Evolutionary conservation across 2,329 filamentous ascomycete genomes (phyloP).

Genomic region (Xylaria sp.): DNA sequence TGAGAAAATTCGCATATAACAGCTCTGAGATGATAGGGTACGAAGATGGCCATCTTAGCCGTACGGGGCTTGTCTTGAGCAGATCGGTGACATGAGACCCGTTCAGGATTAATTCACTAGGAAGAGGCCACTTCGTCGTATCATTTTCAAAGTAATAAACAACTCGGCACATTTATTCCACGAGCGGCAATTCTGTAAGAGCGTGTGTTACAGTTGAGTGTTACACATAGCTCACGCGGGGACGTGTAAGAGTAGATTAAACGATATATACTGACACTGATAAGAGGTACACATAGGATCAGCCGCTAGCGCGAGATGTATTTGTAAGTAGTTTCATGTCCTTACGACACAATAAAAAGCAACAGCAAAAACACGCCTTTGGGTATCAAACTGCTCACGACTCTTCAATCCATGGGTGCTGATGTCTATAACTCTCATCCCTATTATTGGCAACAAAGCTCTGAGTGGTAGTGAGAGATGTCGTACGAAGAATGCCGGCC

Average conservation of each 20-base stretch:
- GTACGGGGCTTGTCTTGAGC: too few species aligned
- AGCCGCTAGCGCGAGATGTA: background rate
- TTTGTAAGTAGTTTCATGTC: background rate
- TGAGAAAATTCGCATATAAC: too few species aligned
- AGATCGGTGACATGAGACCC: too few species aligned
- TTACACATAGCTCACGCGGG: background rate
- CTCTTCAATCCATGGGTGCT: slow-evolving; percentile 4
- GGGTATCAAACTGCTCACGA: background rate
- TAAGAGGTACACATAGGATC: background rate
- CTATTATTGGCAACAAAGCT: slow-evolving; percentile 1
- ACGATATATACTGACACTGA: background rate
- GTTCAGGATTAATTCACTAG: too few species aligned
- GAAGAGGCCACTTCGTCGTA: too few species aligned
- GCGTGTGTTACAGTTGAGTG: background rate
- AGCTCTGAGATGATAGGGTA: too few species aligned
- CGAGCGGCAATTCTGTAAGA: background rate
- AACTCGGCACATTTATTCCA: background rate
- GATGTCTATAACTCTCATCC: background rate
- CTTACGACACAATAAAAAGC: background rate
- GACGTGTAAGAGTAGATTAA: background rate
- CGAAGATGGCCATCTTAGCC: too few species aligned
- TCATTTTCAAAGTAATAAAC: background rate
- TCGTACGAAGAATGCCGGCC: slow-evolving; percentile 2
- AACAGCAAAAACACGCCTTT: background rate
- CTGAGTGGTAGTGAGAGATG: background rate